Evolutionary conservation across 2,329 filamentous ascomycete genomes (phyloP).

Genomic region (Madurella mycetomatis): DNA sequence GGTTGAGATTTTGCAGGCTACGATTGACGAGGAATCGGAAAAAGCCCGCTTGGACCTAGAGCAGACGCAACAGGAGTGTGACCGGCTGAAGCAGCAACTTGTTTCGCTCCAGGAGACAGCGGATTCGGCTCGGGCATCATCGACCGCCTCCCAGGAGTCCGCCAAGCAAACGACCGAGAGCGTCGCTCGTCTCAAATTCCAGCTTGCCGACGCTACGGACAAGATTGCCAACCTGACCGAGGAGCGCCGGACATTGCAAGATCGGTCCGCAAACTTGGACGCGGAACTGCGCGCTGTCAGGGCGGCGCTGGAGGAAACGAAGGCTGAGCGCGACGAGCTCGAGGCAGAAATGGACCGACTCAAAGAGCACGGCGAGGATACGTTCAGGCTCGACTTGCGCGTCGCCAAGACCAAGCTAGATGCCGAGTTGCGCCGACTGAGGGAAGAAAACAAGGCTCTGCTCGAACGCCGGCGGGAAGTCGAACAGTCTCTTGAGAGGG

Average conservation of each 20-base stretch:
- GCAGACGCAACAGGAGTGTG: constrained; percentile 42
- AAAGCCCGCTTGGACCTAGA: constrained; percentile 48
- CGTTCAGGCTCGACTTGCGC: constrained; percentile 59
- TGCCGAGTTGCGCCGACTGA: constrained; percentile 59
- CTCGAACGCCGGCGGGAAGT: constrained; percentile 53
- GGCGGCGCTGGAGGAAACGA: constrained; percentile 51
- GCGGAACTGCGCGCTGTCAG: constrained; percentile 57
- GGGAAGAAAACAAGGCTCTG: constrained; percentile 58
- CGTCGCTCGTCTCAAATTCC: constrained; percentile 50
- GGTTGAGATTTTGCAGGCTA: constrained; percentile 66
- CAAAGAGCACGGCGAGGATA: constrained; percentile 54
- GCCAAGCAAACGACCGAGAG: constrained; percentile 37
- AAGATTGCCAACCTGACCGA: constrained; percentile 53
- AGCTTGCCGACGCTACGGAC: constrained; percentile 54
- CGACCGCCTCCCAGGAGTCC: constrained; percentile 31
- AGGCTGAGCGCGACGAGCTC: constrained; percentile 64
- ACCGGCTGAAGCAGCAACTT: constrained; percentile 42
- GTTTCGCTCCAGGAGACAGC: constrained; percentile 28
- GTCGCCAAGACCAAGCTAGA: constrained; percentile 65
- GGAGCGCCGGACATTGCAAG: constrained; percentile 61
- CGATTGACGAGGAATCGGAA: constrained; percentile 61
- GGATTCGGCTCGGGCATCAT: constrained; percentile 29
- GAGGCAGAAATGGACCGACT: constrained; percentile 54
- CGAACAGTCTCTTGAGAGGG: constrained; percentile 60
- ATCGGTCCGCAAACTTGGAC: constrained; percentile 56